Conservation (phyloP, 192 early-diverging fungal genomes). For the Dispira parvispora region DNA sequence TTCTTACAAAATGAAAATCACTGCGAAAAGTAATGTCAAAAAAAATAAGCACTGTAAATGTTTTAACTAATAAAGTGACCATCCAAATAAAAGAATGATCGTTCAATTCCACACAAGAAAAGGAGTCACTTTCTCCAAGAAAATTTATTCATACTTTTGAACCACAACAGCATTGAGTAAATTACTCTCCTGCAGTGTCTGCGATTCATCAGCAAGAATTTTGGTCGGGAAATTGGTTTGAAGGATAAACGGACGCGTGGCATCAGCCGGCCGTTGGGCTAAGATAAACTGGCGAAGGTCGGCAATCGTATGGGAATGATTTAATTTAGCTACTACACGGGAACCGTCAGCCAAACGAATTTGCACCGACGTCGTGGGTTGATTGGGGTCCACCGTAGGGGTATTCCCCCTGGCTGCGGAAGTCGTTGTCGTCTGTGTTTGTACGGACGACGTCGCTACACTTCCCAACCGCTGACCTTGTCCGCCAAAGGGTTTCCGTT, state of each 20-base stretch:
- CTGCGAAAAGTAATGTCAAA: too few species aligned
- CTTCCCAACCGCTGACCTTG: constrained; percentile 66
- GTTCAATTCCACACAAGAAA: not conserved
- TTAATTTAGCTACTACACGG: constrained; percentile 73
- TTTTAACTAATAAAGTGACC: too few species aligned
- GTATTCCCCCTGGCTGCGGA: constrained; percentile 11
- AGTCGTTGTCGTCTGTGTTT: constrained; percentile 12
- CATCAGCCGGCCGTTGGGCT: constrained; percentile 42
- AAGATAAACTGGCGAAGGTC: constrained; percentile 68
- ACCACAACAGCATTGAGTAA: constrained; percentile 76
- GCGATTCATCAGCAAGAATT: constrained; percentile 46
- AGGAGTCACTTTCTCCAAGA: not conserved
- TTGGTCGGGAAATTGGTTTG: constrained; percentile 78
- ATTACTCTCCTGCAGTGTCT: constrained; percentile 63
- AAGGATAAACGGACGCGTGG: constrained; percentile 47
- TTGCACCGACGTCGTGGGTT: constrained; percentile 78
- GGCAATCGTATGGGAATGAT: constrained; percentile 77
- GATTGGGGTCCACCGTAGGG: constrained; percentile 47
- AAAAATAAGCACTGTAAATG: too few species aligned
- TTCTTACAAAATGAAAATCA: too few species aligned
- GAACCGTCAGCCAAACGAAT: constrained; percentile 82
- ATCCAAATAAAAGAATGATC: constrained; percentile 5
- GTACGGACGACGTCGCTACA: constrained; percentile 16
- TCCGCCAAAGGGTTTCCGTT: constrained; percentile 58
- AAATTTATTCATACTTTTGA: constrained; percentile 34